Evolutionary conservation across 129 eudicot species (phyloP).

Genomic region (Solidago caesia): DNA sequence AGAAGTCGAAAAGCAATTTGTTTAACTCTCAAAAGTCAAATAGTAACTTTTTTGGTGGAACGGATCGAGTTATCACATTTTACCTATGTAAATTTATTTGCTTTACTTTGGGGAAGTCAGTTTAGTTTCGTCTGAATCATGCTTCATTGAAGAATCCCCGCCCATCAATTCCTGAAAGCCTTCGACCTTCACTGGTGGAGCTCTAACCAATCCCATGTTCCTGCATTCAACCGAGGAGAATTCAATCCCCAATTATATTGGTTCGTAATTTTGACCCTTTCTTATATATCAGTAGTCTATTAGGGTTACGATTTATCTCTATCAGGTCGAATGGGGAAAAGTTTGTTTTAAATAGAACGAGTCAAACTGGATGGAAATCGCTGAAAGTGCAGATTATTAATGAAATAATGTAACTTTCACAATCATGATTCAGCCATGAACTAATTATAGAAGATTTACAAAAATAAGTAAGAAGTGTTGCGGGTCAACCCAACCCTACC

Average conservation of each 20-base stretch:
- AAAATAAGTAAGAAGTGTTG: not conserved
- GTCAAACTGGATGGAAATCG: not conserved
- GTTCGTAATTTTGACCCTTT: not conserved
- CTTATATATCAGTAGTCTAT: not conserved
- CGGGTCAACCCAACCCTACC: not conserved
- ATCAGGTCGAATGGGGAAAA: not conserved
- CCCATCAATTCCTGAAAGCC: slow-evolving; percentile 98
- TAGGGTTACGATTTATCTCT: not conserved
- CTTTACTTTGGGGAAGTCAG: slow-evolving; percentile 63
- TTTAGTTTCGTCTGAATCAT: slow-evolving; percentile 79
- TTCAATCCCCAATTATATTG: not conserved
- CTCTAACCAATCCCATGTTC: slow-evolving; percentile 81
- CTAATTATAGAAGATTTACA: not conserved
- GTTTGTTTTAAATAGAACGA: not conserved
- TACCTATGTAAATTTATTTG: slow-evolving; percentile 11
- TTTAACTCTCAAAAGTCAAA: slow-evolving; percentile 20
- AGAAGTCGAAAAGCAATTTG: not conserved
- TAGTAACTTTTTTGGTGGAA: slow-evolving; percentile 11
- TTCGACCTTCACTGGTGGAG: slow-evolving; percentile 97
- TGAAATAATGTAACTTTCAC: not conserved
- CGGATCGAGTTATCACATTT: slow-evolving; percentile 7
- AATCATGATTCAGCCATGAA: not conserved
- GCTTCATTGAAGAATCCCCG: slow-evolving; percentile 89
- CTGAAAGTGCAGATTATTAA: not conserved
- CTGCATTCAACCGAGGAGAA: slow-evolving; percentile 45